Conservation (phyloP, 495 filamentous ascomycete species). For the Neurospora discreta region DNA sequence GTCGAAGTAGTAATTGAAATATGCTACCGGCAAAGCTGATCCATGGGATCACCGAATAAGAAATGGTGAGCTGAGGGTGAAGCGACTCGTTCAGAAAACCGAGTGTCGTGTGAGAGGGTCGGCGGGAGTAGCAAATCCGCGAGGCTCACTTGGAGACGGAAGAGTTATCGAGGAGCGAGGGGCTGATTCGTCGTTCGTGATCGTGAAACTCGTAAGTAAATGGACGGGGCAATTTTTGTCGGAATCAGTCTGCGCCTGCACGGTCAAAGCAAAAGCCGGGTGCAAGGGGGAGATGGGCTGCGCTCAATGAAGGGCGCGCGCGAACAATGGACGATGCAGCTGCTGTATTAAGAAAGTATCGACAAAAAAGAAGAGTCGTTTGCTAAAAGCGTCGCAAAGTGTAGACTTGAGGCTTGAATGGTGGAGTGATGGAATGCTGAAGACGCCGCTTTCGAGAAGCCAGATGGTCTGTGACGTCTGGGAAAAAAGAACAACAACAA, state of each 20-base stretch:
- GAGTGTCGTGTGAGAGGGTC: neutral
- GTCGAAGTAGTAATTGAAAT: slow-evolving; percentile 11
- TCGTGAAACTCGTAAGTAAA: neutral
- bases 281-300: slow-evolving; percentile 4
- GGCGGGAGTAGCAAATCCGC: neutral
- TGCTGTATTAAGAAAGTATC: slow-evolving; percentile 22
- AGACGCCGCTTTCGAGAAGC: neutral
- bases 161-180: neutral
- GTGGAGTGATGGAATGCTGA: neutral
- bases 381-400: slow-evolving; percentile 8
- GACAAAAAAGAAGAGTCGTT: slow-evolving; percentile 1
- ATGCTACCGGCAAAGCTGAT: slow-evolving; percentile 15
- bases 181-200: neutral
- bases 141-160: neutral
- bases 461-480: neutral
- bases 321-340: slow-evolving; percentile 22
- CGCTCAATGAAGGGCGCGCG: neutral
- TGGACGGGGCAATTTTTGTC: neutral
- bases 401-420: neutral
- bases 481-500: slow-evolving; percentile 4
- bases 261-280: neutral
- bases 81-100: neutral
- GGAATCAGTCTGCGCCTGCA: neutral
- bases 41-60: slow-evolving; percentile 16
- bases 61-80: neutral